Base-by-base conservation (phyloP, 2,329 filamentous ascomycete species). In the Venturia pyrina region DNA sequence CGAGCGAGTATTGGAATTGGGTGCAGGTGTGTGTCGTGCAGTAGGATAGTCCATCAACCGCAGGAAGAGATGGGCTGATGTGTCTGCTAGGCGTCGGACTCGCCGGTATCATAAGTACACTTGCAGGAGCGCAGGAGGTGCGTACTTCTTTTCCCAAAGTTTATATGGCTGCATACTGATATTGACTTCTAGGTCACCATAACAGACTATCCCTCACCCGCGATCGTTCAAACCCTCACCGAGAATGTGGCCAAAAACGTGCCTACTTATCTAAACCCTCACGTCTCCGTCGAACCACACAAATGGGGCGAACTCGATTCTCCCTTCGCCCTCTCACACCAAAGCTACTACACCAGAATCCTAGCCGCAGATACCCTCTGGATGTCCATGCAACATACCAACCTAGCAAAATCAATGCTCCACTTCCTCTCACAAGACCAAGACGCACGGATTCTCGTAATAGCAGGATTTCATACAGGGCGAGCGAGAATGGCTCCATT, bases 301-400 rank as follows among this genome's bases (percentile, higher is more conserved):
- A 76, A 79, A 46, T 91, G 89, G 88, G 87, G 88, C 7, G 81
- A 82, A 21, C 72, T 84, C 1, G 71, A 74, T 17, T 74, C 76
- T 19, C 53, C 73, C 34, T 79, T 84, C 62, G 75, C 79, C 15
- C 32, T 57, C 7, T 63, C 70, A 1, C 69, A 77, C 63, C 75
- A 75, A 15, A 75, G 76, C 10, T 66, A 69, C 1, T 90, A 87
- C 71, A 85, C 85, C 59, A 82, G 86, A 66, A 79, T 91, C 50
- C 75, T 90, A n/a, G 86, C 85, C 0, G 86, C 87, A 68, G 88
- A 91, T 75, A 90, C 88, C 71, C 81, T 89, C 66, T 91, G 89
- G 88, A 90, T 91, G 86, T 83, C 85, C 1, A 83, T 82, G 78
- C 83, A 91, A 78, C 89, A 91, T 74, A 80, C 75, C n/a, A 88